Conservation (phyloP, 1,284 basidiomycete species). For the Ustilago sp. region DNA sequence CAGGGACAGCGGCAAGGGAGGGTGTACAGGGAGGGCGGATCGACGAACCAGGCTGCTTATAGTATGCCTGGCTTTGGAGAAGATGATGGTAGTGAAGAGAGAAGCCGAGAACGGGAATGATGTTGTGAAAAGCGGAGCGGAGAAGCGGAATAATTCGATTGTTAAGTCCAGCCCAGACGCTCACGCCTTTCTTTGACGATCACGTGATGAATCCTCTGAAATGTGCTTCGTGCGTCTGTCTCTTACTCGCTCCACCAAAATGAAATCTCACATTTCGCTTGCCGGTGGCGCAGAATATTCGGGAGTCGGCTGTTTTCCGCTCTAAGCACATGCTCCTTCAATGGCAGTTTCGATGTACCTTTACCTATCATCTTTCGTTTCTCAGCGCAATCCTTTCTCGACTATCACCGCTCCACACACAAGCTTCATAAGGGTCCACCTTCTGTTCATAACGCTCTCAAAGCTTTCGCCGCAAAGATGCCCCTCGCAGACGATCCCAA, state of each 20-base stretch:
- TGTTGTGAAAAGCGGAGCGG: too few species aligned
- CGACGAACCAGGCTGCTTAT: too few species aligned
- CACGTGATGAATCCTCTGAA: neutral
- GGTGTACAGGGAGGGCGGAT: too few species aligned
- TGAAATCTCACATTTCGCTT: constrained; percentile 3
- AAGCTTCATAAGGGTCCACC: neutral
- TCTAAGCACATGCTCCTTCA: neutral
- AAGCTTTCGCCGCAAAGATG: constrained; percentile 4
- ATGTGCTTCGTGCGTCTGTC: neutral
- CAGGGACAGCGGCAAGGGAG: neutral
- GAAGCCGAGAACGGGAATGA: neutral
- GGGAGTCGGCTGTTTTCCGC: constrained; percentile 8
- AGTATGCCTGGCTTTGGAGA: too few species aligned
- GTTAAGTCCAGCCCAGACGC: too few species aligned
- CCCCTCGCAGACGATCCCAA: constrained; percentile 33
- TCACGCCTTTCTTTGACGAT: too few species aligned
- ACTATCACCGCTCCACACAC: neutral
- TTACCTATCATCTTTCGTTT: neutral
- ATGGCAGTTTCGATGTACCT: too few species aligned
- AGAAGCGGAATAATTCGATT: too few species aligned
- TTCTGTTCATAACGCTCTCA: neutral
- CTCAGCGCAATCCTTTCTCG: neutral
- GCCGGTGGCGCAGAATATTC: constrained; percentile 4
- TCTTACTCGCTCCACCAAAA: constrained; percentile 4
- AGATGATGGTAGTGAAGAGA: neutral